These are phyloP conservation scores for Talaromyces proteolyticus DNA, from an alignment of 495 filamentous ascomycete species.

Conservation along the genomic window DNA sequence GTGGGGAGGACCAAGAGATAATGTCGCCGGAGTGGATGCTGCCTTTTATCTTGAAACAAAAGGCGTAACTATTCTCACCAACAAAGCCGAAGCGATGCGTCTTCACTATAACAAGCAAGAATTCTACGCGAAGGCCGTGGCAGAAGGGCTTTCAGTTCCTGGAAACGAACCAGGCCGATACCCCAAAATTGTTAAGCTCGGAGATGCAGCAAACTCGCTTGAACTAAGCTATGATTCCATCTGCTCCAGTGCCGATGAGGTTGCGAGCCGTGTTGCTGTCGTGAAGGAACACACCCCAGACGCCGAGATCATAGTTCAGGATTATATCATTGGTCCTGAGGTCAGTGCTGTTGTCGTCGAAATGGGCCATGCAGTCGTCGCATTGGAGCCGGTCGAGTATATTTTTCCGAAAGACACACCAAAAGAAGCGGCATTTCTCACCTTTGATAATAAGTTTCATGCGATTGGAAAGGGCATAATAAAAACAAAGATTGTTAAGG, in stretches of 20 bases:
- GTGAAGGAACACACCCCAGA: no score
- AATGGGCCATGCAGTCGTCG: slow-evolving; percentile 8
- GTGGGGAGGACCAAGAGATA: neutral
- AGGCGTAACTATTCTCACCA: neutral
- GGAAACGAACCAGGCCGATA: neutral
- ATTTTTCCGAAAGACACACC: slow-evolving; percentile 2
- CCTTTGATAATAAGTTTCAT: slow-evolving; percentile 6
- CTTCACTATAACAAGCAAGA: neutral
- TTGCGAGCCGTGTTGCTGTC: no score
- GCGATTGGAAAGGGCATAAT: neutral
- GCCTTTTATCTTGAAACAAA: neutral
- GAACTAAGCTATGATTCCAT: no score
- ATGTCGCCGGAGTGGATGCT: neutral
- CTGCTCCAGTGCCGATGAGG: no score
- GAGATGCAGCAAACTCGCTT: neutral
- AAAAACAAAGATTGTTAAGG: slow-evolving; percentile 1
- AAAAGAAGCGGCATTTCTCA: slow-evolving; percentile 1
- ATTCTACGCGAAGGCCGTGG: neutral
- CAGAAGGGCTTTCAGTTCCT: neutral
- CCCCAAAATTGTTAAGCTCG: slow-evolving; percentile 1
- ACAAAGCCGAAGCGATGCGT: neutral
- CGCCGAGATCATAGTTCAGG: no score
- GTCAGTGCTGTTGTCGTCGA: slow-evolving; percentile 2
- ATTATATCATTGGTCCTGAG: no score
- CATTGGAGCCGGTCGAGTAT: slow-evolving; percentile 1